These are phyloP conservation scores for Daedaleopsis sinensis DNA, from an alignment of 768 basidiomycete species.

Conservation along the genomic window DNA sequence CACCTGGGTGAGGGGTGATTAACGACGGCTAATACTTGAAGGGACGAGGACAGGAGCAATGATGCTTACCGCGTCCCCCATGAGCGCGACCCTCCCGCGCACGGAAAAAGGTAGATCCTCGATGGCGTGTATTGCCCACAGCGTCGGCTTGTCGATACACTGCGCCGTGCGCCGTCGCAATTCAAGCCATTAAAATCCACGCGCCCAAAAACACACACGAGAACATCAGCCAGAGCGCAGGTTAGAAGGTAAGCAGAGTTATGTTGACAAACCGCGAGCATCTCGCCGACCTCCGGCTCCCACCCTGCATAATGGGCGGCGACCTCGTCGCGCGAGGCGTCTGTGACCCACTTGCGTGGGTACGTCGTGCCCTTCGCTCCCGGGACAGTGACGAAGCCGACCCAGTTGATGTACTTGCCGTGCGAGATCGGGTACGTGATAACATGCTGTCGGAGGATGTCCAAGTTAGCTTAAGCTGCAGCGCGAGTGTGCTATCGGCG, in stretches of 20 bases:
- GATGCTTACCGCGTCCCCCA: conserved; percentile 35
- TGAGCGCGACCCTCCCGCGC: conserved; percentile 30
- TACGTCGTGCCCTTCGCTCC: conserved; percentile 26
- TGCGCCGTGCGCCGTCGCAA: not conserved
- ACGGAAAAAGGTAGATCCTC: conserved; percentile 28
- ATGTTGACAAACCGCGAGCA: conserved; percentile 22
- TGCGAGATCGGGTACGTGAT: conserved; percentile 31
- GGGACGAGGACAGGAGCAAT: no score
- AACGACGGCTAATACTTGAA: not conserved
- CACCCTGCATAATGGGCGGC: conserved; percentile 23
- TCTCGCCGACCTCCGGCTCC: conserved; percentile 30
- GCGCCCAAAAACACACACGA: no score
- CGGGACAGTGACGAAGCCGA: conserved; percentile 26
- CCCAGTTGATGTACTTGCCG: conserved; percentile 28
- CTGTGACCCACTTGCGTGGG: conserved; percentile 27
- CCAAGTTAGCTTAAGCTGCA: not conserved
- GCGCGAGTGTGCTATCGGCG: no score
- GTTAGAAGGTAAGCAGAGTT: no score
- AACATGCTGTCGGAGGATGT: conserved; percentile 22
- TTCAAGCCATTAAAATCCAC: no score
- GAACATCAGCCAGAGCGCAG: no score
- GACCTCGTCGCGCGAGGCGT: conserved; percentile 27
- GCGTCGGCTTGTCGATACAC: conserved; percentile 26
- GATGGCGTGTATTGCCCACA: conserved; percentile 33
- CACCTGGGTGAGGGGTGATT: conserved; percentile 14